Conservation (phyloP, 768 basidiomycete genomes). For the Lyophyllum atratum region DNA sequence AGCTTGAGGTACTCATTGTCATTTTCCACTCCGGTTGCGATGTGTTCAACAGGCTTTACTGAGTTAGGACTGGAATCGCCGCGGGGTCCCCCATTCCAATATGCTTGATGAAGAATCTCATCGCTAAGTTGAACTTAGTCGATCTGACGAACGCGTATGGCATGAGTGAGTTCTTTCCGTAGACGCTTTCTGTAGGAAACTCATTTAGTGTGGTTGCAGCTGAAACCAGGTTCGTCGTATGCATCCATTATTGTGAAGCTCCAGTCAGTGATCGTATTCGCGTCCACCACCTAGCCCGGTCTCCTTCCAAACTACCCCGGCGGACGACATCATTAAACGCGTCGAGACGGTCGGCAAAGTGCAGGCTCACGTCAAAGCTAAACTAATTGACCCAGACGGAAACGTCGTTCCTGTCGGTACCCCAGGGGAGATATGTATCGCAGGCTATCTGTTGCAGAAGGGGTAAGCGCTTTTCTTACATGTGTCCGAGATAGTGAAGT, state of each 20-base stretch:
- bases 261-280: not conserved
- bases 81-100: conserved; percentile 81
- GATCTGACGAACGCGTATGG: conserved; percentile 83
- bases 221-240: conserved; percentile 59
- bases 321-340: conserved; percentile 70
- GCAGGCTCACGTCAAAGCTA: conserved; percentile 78
- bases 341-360: conserved; percentile 82
- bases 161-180: conserved; percentile 64
- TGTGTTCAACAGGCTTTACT: not conserved
- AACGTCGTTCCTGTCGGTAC: conserved; percentile 69
- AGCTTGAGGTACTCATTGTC: conserved; percentile 49
- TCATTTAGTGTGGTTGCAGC: conserved; percentile 40
- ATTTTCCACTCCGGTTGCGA: not conserved
- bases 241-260: not conserved
- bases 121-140: conserved; percentile 62
- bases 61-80: conserved; percentile 70
- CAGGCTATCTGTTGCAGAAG: conserved; percentile 80
- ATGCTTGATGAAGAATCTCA: conserved; percentile 75
- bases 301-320: conserved; percentile 76
- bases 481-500: not conserved
- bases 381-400: conserved; percentile 60
- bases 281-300: conserved; percentile 55
- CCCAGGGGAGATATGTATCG: conserved; percentile 72
- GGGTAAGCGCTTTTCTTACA: conserved; percentile 46
- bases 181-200: not conserved